Conservation (phyloP, 2,329 filamentous ascomycete genomes). For the Aciculosporium take region DNA sequence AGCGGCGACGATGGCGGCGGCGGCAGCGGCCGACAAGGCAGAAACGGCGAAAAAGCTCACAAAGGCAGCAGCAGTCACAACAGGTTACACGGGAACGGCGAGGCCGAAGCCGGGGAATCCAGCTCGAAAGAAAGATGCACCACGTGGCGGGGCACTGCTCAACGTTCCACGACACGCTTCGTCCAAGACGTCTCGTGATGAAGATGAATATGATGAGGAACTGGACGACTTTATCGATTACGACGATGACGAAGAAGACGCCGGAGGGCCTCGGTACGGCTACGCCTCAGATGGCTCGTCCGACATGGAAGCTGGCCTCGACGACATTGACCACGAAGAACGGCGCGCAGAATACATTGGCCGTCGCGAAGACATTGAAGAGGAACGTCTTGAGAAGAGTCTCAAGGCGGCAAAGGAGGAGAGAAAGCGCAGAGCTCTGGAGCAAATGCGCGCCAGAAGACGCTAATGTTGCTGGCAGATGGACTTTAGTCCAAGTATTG, state of each 20-base stretch:
- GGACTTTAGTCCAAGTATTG: background rate
- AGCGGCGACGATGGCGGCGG: background rate
- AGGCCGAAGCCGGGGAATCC: slow-evolving; percentile 34
- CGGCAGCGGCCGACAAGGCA: slow-evolving; percentile 15
- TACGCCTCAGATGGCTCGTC: slow-evolving; percentile 54
- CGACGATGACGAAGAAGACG: slow-evolving; percentile 40
- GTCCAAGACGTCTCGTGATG: slow-evolving; percentile 26
- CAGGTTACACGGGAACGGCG: slow-evolving; percentile 51
- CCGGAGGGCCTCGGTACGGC: slow-evolving; percentile 28
- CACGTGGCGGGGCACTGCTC: slow-evolving; percentile 28
- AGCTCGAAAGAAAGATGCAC: slow-evolving; percentile 18
- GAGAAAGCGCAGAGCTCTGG: slow-evolving; percentile 28
- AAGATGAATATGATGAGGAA: slow-evolving; percentile 49
- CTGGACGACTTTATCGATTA: slow-evolving; percentile 49
- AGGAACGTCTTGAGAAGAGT: slow-evolving; percentile 45
- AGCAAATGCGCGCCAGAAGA: slow-evolving; percentile 19
- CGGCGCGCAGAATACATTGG: slow-evolving; percentile 45
- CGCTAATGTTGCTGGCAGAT: slow-evolving; percentile 8
- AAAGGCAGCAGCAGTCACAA: slow-evolving; percentile 47
- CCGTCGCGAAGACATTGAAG: slow-evolving; percentile 51
- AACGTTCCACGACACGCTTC: slow-evolving; percentile 17
- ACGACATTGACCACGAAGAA: slow-evolving; percentile 63
- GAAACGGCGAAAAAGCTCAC: slow-evolving; percentile 43
- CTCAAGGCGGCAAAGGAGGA: slow-evolving; percentile 50
- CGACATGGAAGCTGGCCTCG: slow-evolving; percentile 65